These are phyloP conservation scores for Anisodus tanguticus DNA, from an alignment of 257 asterid species.

Conservation along the genomic window DNA sequence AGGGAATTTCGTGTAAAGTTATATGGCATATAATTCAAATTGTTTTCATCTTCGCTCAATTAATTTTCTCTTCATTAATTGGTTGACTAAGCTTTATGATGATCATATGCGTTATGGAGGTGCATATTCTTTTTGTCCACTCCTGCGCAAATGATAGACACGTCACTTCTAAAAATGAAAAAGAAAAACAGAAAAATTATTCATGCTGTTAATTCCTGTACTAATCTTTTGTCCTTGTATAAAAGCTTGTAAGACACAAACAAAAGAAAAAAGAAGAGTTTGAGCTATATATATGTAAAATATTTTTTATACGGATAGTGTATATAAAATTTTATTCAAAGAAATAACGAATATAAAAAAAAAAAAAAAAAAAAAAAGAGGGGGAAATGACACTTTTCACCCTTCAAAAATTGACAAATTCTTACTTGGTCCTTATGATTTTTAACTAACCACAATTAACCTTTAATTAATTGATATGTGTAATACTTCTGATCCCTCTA, in stretches of 20 bases:
- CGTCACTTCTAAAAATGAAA: constrained; percentile 9
- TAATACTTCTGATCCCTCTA: too few species aligned
- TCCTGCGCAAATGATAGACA: neutral
- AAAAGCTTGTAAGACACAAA: neutral
- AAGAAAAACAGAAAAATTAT: neutral
- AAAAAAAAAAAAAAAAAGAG: too few species aligned
- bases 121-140: neutral
- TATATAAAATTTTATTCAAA: too few species aligned
- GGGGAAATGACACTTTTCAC: too few species aligned
- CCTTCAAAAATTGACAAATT: neutral
- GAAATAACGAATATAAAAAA: too few species aligned
- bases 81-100: neutral
- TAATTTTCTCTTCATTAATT: neutral
- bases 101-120: neutral
- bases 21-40: neutral
- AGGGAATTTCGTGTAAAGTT: neutral
- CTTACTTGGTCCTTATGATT: neutral
- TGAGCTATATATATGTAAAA: neutral
- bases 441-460: neutral
- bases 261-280: neutral
- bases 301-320: neutral
- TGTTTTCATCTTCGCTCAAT: neutral
- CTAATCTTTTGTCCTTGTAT: neutral
- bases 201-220: neutral
- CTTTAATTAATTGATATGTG: too few species aligned